Percentiles rank a stretch among this genome's conserved stretches.
phyloP scores from a whole-genome alignment of 352 stramenopile species.

The Pythium chondricola region DNA sequence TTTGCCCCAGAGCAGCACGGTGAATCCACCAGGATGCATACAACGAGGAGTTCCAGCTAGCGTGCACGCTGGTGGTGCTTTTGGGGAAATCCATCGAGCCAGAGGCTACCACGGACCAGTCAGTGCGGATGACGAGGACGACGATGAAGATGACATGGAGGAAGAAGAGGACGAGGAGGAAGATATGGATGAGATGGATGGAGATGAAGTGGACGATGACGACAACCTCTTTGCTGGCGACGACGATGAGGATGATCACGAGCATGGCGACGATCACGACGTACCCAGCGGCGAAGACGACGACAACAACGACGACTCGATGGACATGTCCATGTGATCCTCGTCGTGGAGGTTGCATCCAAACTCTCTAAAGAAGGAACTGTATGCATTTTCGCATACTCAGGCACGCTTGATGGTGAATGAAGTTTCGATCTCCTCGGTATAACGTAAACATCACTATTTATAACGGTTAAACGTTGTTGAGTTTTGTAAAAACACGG shows the following conservation, averaged over 20 bases:
- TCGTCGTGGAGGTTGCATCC: no score
- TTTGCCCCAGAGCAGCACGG: not conserved
- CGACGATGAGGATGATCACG: constrained; percentile 21
- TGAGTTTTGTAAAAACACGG: no score
- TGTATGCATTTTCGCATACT: no score
- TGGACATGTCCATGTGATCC: constrained; percentile 34
- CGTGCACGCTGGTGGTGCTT: not conserved
- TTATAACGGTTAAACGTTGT: no score
- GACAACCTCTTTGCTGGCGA: constrained; percentile 26
- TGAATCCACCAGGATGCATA: not conserved
- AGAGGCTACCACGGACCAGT: constrained; percentile 9
- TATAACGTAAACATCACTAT: no score
- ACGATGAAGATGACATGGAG: constrained; percentile 16
- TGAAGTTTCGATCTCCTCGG: no score
- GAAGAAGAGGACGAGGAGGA: constrained; percentile 27
- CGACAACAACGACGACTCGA: constrained; percentile 14
- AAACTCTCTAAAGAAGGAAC: no score
- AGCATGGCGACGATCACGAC: constrained; percentile 16
- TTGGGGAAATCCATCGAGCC: not conserved
- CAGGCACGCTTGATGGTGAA: no score
- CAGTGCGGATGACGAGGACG: constrained; percentile 3
- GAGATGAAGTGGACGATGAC: constrained; percentile 27
- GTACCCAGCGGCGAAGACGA: not conserved
- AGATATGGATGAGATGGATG: constrained; percentile 32
- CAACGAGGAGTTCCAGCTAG: not conserved